These are phyloP conservation scores for Penicillium olsonii DNA, from an alignment of 2,329 filamentous ascomycete species.

Conservation along the genomic window DNA sequence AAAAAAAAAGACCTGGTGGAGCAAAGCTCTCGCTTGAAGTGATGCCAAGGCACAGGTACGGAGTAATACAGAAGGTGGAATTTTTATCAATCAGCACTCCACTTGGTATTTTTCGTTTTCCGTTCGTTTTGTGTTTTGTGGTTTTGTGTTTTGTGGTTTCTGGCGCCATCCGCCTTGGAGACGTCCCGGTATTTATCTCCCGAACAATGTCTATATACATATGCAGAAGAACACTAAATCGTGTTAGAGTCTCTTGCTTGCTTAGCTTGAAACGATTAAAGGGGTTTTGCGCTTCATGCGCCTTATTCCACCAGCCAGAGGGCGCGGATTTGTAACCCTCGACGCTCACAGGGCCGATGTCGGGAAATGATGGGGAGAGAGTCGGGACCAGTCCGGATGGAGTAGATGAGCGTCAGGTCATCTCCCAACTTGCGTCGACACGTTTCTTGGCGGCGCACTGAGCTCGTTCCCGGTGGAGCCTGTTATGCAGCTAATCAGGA, in stretches of 20 bases:
- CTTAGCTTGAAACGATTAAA: too few species aligned
- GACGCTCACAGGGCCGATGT: conserved; percentile 8
- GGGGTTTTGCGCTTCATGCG: conserved; percentile 5
- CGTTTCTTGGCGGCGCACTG: conserved; percentile 4
- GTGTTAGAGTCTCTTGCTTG: too few species aligned
- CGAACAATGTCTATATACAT: not conserved
- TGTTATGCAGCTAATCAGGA: conserved; percentile 3
- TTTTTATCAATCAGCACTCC: conserved; percentile 31
- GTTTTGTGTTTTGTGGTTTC: not conserved
- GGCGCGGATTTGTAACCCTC: not conserved
- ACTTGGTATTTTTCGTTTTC: not conserved
- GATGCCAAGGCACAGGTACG: conserved; percentile 13
- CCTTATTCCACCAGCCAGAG: not conserved
- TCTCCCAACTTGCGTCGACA: not conserved
- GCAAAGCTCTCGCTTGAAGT: conserved; percentile 10
- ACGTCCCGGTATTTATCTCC: not conserved
- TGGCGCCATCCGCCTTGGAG: not conserved
- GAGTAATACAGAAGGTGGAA: not conserved
- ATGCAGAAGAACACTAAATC: not conserved
- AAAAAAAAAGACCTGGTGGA: not conserved
- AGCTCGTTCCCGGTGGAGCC: conserved; percentile 4
- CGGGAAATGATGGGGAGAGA: conserved; percentile 3
- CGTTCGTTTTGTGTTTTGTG: not conserved
- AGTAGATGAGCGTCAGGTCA: not conserved
- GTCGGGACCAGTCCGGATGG: not conserved